phyloP scores from a whole-genome alignment of 148 eudicot species.

The Heliamphora exappendiculata region DNA sequence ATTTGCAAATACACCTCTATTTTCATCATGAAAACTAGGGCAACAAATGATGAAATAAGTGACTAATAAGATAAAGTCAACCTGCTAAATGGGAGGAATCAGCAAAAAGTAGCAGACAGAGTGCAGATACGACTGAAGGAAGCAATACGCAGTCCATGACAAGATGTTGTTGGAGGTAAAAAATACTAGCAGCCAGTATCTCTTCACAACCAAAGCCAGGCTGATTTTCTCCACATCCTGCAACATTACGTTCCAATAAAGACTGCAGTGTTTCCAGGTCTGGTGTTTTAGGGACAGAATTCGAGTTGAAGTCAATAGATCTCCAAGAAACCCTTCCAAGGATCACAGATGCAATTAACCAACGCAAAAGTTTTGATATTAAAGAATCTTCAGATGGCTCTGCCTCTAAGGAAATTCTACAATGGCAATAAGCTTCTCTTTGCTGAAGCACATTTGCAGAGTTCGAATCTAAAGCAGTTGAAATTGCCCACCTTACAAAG shows the following conservation, averaged over 20 bases:
- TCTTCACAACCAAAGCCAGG: conserved; percentile 31
- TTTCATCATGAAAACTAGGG: neutral
- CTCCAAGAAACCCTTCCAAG: conserved; percentile 38
- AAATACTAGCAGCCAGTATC: conserved; percentile 44
- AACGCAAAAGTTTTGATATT: conserved; percentile 55
- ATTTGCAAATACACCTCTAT: neutral
- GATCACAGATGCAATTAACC: conserved; percentile 80
- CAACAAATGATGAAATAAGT: neutral
- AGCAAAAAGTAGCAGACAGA: conserved; percentile 49
- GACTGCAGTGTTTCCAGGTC: conserved; percentile 37
- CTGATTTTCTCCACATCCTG: conserved; percentile 19
- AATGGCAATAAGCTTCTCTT: conserved; percentile 17
- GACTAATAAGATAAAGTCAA: conserved; percentile 9
- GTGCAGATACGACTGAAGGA: conserved; percentile 65
- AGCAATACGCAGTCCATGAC: conserved; percentile 41
- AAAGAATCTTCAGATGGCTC: conserved; percentile 39
- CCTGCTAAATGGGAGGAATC: conserved; percentile 39
- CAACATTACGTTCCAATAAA: conserved; percentile 27
- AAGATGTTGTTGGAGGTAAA: conserved; percentile 57
- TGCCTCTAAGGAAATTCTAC: conserved; percentile 8
- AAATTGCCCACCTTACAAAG: conserved; percentile 68
- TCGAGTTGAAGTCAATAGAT: conserved; percentile 10
- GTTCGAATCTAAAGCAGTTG: conserved; percentile 48
- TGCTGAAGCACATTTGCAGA: conserved; percentile 17
- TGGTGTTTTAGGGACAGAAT: conserved; percentile 17